A percentile compares a stretch with the other conserved stretches of the same genome.
phyloP scores from a whole-genome alignment of 225 moss, liverwort and hornwort species.

The Pseudisothecium myosuroides region DNA sequence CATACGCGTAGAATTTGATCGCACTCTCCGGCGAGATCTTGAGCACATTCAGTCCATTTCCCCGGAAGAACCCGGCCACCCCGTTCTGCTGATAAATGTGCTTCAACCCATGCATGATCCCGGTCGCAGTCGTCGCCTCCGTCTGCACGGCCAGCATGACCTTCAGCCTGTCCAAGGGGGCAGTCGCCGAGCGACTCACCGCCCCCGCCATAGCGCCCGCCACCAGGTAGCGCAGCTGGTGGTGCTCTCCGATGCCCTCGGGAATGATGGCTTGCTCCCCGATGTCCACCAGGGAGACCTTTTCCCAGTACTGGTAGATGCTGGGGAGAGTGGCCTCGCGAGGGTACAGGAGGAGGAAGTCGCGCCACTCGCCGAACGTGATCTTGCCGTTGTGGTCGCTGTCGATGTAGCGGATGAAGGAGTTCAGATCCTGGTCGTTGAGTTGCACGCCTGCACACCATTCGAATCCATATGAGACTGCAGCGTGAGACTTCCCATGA shows the following conservation, averaged over 20 bases:
- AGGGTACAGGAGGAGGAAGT: slow-evolving; percentile 72
- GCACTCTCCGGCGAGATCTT: slow-evolving; percentile 94
- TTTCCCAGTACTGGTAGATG: slow-evolving; percentile 92
- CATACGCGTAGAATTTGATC: slow-evolving; percentile 84
- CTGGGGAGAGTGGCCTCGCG: slow-evolving; percentile 73
- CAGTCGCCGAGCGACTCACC: slow-evolving; percentile 79
- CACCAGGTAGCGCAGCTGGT: slow-evolving; percentile 66
- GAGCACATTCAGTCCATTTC: slow-evolving; percentile 82
- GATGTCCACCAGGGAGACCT: slow-evolving; percentile 77
- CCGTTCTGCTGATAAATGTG: slow-evolving; percentile 82
- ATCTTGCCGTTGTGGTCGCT: slow-evolving; percentile 84
- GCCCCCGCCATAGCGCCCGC: slow-evolving; percentile 95
- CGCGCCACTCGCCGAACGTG: slow-evolving; percentile 87
- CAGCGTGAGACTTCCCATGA: not conserved
- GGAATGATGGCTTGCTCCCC: slow-evolving; percentile 94
- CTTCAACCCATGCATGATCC: slow-evolving; percentile 57
- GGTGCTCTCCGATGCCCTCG: slow-evolving; percentile 73
- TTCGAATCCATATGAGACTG: not conserved
- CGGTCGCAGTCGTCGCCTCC: slow-evolving; percentile 24
- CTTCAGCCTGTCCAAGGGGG: slow-evolving; percentile 93
- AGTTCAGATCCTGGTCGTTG: slow-evolving; percentile 46
- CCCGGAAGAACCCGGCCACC: slow-evolving; percentile 70
- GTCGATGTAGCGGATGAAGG: slow-evolving; percentile 67
- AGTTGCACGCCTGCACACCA: slow-evolving; percentile 58
- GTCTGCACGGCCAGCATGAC: slow-evolving; percentile 89